These are phyloP conservation scores for Xylaria sp. DNA, from an alignment of 2,329 filamentous ascomycete species.

Conservation along the genomic window DNA sequence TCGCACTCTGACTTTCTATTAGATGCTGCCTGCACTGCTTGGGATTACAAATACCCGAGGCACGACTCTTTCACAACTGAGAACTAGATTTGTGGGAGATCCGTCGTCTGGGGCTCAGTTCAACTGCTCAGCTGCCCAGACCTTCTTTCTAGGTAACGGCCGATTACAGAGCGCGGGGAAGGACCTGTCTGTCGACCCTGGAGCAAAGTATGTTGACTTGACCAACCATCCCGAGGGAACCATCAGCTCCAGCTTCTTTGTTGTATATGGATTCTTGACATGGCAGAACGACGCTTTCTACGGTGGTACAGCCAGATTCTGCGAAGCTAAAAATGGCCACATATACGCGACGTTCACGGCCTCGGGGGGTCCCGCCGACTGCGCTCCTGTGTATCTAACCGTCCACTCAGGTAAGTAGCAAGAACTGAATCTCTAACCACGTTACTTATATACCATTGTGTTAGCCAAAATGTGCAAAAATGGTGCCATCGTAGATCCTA, in stretches of 20 bases:
- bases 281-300: conserved; percentile 30
- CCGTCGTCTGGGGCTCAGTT: neutral
- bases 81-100: conserved; percentile 25
- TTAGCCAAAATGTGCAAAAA: conserved; percentile 19
- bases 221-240: conserved; percentile 9
- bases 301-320: conserved; percentile 27
- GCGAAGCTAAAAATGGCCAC: conserved; percentile 9
- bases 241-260: conserved; percentile 19
- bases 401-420: conserved; percentile 26
- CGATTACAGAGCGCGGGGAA: conserved; percentile 14
- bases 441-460: neutral
- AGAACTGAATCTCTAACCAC: neutral
- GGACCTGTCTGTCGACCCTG: conserved; percentile 24
- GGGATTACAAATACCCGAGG: neutral
- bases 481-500: conserved; percentile 5
- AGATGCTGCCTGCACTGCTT: conserved; percentile 8
- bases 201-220: conserved; percentile 26
- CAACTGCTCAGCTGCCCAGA: conserved; percentile 26
- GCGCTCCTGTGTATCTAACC: conserved; percentile 21
- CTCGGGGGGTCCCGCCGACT: conserved; percentile 16
- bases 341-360: conserved; percentile 30
- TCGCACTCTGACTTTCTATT: neutral
- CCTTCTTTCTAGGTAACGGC: conserved; percentile 20
- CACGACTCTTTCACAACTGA: neutral
- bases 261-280: conserved; percentile 21